Evolutionary conservation across 1,284 basidiomycete species (phyloP), one percentile per base, ranked within the genome.

Genomic region (Cutaneotrichosporon dermatis): DNA sequence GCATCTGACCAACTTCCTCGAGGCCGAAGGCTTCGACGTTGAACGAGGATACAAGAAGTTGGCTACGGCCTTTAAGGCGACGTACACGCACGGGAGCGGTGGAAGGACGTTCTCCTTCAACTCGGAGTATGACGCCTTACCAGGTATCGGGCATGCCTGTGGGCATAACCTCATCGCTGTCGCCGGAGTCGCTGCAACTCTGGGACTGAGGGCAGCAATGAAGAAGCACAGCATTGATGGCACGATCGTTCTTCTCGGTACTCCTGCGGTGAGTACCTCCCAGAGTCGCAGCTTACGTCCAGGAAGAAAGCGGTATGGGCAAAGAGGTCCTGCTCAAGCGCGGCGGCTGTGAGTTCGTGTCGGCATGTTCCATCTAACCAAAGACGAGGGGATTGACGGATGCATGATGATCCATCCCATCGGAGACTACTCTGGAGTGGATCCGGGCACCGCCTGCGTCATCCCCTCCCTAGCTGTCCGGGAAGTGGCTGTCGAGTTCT

Each of bases 161-260:
- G 90, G 90, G 0, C 69, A 77, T 62, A 75, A 75, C 54, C 60
- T 78, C 33, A 78, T 78, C 48, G 73, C 75, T 15, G 71, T 78
- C 15, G 65, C 66, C 4, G 76, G 76, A 40, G 63, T 76, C 1
- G 76, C 68, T 1, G 73, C 76, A 3, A 65, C 69, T 0, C 63
- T 77, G 35, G 69, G 66, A 4, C 59, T 76, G n/a, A 68, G 69
- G 2, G 66, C 66, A 0, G 70, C 70, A 3, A 67, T 77, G 37
- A 63, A 69, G 51, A 64, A 59, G 60, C 50, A 86, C 66, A 75
- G 85, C 66, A 81, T 89, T 37, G 69, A 85, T 1, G 92, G 90
- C 1, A 88, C 82, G 55, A 80, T 94, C 11, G 79, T 91, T 46
- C 81, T 94, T 37, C 80, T 94, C 5, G 91, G 92, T 16, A 94